Base-by-base conservation (phyloP, 306 rosid genomes). In the Styphnolobium japonicum region DNA sequence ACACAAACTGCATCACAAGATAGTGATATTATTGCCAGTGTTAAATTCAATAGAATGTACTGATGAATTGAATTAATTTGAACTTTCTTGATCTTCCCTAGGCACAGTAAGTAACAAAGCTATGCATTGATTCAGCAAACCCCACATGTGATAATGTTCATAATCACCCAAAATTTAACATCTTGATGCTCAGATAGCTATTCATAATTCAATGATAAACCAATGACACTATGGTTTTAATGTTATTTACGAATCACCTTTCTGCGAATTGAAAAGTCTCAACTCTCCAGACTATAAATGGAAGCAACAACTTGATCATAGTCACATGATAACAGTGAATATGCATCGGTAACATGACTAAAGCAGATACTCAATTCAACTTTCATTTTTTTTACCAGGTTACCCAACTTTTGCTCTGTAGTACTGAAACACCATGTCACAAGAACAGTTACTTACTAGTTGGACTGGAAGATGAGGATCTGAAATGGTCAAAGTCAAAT, bases 401-500 rank as follows among this genome's bases (percentile, higher is more conserved):
- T 37, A 56, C 29, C 1, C 31, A 51, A 73, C 4, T 73, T 52
- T 73, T 63, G 40, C 19, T 65, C 10, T 52, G 16, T 4, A 31
- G 45, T 39, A 23, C 3, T 56, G 51, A 66, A 70, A 53, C 69
- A 78, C 15, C n/a, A n/a, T n/a, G 34, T 27, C 69, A 58, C 12
- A 43, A 48, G 55, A 73, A 60, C 4, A 65, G 73, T n/a, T 61
- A 52, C 91, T 94, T 89, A 92, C 98, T 3, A 94, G 82, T 3
- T 81, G 72, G 45, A 92, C 62, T 0, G 95, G 90, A 16, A 84
- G 64, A 78, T 9, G 86, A 29, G 97, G 89, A 46, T 94, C 97
- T 16, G 88, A 5, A 68, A 94, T 56, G 0, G 92, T 86, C 67
- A 94, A 84, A 25, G 98, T 94, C 87, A 94, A 81, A n/a, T 82